A percentile compares a stretch with the other conserved stretches of the same genome.
Conservation (phyloP, 257 asterid genomes). For the Dorcoceras hygrometricum region DNA sequence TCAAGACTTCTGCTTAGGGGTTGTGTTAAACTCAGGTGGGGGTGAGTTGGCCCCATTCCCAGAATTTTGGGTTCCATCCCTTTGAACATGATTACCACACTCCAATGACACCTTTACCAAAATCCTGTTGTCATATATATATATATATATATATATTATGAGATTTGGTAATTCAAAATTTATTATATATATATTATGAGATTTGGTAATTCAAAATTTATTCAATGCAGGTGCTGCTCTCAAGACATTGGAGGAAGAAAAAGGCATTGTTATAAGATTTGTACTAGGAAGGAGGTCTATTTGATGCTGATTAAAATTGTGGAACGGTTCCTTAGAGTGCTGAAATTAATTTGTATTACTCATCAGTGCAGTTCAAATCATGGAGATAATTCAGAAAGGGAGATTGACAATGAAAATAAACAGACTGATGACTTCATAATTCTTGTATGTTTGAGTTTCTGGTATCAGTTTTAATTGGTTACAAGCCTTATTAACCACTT, state of each 20-base stretch:
- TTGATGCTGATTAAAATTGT: slow-evolving; percentile 27
- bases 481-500: slow-evolving; percentile 7
- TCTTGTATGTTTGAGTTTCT: slow-evolving; percentile 58
- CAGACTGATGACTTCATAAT: slow-evolving; percentile 65
- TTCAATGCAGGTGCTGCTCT: slow-evolving; percentile 54
- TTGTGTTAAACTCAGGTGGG: background rate
- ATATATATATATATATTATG: too few relatives aligned
- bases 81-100: background rate
- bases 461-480: slow-evolving; percentile 18
- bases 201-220: slow-evolving; percentile 25
- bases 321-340: slow-evolving; percentile 23
- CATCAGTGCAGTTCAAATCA: slow-evolving; percentile 60
- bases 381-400: slow-evolving; percentile 68
- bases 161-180: slow-evolving; percentile 24
- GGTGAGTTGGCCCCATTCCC: background rate
- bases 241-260: slow-evolving; percentile 62
- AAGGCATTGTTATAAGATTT: slow-evolving; percentile 74
- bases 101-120: background rate
- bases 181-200: too few relatives aligned
- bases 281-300: slow-evolving; percentile 84
- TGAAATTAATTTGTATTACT: slow-evolving; percentile 38
- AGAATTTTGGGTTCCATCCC: background rate
- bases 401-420: slow-evolving; percentile 62
- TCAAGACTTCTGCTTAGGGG: background rate
- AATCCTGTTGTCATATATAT: slow-evolving; percentile 2